Base-by-base conservation (phyloP, 2,329 filamentous ascomycete species). In the Pseudogymnoascus sp. region DNA sequence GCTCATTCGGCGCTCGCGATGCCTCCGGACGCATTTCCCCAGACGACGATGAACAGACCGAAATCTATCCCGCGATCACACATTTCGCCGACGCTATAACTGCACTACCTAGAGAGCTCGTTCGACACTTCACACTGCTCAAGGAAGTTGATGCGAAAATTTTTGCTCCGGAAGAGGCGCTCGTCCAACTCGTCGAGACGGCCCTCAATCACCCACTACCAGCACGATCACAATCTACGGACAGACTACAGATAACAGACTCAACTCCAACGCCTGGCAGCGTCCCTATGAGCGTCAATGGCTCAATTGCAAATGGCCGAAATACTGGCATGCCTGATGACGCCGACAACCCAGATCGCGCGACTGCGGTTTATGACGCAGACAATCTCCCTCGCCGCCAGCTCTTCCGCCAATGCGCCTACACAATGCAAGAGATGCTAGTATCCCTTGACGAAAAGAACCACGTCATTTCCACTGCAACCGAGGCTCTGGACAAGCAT, bases 131-230 rank as follows among this genome's bases (percentile, higher is more conserved):
- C 69, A 97, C 93, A 35, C 83, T 97, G 62, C 81, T 99, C 68
- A 97, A 97, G 74, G 94, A 99, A 77, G 94, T 97, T 57, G 94
- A 99, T 77, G 93, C 93, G 65, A 99, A 99, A 77, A 89, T 96
- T 66, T 94, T 92, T 75, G 86, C 86, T 26, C 89, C 94, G 5
- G 91, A 96, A 73, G 88, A 94, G 68, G 83, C 87, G 70, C 81
- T 99, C 63, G 86, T 88, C 71, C 83, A 88, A 71, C 81, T 95
- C 64, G 84, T 96, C 68, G 81, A 86, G 64, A 81, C 81, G 60
- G 84, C 89, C 64, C 74, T 83, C 65, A 79, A 79, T 66, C 75
- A 79, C 33, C 78, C 77, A 63, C 72, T 76, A 31, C 78, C 80
- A 61, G 78, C 80, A 63, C 70, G 75, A 40, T 64, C 68, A 64